phyloP scores from a whole-genome alignment of 2,329 filamentous ascomycete species.

The Fusarium vanettenii region DNA sequence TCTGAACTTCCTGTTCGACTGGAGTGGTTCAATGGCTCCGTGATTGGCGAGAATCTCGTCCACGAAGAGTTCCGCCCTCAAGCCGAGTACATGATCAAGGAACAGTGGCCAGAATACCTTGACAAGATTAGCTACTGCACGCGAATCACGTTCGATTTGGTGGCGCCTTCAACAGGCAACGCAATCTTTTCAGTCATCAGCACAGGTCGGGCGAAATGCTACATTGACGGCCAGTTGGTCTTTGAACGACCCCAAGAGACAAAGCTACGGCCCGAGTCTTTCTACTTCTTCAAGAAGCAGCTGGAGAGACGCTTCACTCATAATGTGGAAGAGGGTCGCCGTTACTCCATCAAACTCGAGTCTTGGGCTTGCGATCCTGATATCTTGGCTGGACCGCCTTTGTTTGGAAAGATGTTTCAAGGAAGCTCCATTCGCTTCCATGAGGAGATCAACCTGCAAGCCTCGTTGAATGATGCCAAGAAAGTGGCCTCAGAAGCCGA shows the following conservation, averaged over 20 bases:
- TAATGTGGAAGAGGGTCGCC: neutral
- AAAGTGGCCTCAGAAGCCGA: neutral
- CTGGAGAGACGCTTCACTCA: neutral
- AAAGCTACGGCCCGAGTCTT: neutral
- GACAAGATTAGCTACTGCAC: conserved; percentile 12
- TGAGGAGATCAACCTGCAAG: conserved; percentile 2
- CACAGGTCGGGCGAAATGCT: conserved; percentile 11
- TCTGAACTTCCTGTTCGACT: neutral
- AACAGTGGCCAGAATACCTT: conserved; percentile 20
- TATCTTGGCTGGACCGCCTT: neutral
- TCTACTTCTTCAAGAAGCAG: neutral
- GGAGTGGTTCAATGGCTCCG: conserved; percentile 14
- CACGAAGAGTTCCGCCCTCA: conserved; percentile 4
- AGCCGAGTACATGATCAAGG: conserved; percentile 29
- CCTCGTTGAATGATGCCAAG: neutral
- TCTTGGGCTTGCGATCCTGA: conserved; percentile 22
- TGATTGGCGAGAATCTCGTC: conserved; percentile 11
- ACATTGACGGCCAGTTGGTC: neutral
- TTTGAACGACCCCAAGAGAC: neutral
- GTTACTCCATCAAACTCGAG: neutral
- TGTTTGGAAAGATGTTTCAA: conserved; percentile 22
- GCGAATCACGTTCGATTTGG: conserved; percentile 10
- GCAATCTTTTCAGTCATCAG: conserved; percentile 19
- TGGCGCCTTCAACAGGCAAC: conserved; percentile 4
- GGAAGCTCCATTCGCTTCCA: conserved; percentile 15